Base-by-base conservation (phyloP, 345 rosid species). In the Arabis alpina region DNA sequence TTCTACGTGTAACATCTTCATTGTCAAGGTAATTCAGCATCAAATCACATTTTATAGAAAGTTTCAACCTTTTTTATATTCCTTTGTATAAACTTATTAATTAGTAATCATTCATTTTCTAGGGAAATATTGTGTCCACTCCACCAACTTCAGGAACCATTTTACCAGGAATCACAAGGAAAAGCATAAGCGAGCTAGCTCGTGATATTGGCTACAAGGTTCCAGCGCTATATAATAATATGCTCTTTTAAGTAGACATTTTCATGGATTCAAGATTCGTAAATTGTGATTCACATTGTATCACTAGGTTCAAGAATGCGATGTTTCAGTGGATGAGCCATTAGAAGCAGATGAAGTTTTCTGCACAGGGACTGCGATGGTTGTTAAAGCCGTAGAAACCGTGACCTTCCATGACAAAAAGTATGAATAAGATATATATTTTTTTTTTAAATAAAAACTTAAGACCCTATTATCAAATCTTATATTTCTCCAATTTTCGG, bases 111-210 rank as follows among this genome's bases (percentile, higher is more conserved):
- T 42, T 37, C 2, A 9, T 58, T 65, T 68, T 6, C 25, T 55
- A 93, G 98, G 88, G 70, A 48, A 86, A 86, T 7, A 75, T 75
- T 47, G 84, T 90, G 54, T 84, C 81, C 7, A 93, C 97, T 58
- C 97, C 96, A 24, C 84, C 81, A 48, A 81, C 82, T 52, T 82
- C 81, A 62, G 98, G 97, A 56, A 90, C 92, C 10, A 90, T 90
- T 74, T 79, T 90, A 45, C 93, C 93, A 3, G 97, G 98, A 71
- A 88, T 93, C 76, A 93, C 93, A 5, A 78, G 97, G 72, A 93
- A 90, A 80, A 93, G 90, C 58, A 82, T 90, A 56, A 86, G 80
- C 68, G 93, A 90, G 68, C 88, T 93, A 80, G 89, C 96, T 59
- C 83, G 80, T 42, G 83, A 82, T 74, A 71, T 82, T 64, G 91